A percentile compares a stretch with the other conserved stretches of the same genome.
phyloP scores from a whole-genome alignment of 768 basidiomycete genomes.

The Myochromella boudieri region DNA sequence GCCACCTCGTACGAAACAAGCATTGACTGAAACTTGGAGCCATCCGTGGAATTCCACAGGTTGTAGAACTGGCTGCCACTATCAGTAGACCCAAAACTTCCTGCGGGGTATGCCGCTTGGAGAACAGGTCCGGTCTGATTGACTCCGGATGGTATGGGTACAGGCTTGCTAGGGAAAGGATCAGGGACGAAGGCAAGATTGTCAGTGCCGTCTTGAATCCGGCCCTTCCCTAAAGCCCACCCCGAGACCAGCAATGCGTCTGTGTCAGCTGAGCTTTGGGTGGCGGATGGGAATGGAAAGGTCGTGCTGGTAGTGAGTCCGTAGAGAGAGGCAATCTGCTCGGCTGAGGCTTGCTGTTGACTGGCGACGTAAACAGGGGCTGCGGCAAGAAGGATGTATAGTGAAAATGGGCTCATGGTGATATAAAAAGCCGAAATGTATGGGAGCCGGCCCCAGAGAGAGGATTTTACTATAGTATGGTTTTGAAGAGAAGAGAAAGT shows the following conservation, averaged over 20 bases:
- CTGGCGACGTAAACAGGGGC: conserved; percentile 22
- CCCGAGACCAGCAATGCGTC: conserved; percentile 48
- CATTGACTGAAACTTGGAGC: conserved; percentile 63
- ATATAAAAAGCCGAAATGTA: neutral
- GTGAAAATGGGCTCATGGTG: neutral
- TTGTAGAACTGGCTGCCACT: conserved; percentile 71
- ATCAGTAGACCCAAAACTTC: conserved; percentile 56
- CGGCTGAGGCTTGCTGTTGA: conserved; percentile 29
- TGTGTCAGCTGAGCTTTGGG: conserved; percentile 49
- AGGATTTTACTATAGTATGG: neutral
- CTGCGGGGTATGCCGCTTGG: conserved; percentile 62
- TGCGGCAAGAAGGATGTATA: conserved; percentile 14
- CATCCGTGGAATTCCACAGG: conserved; percentile 64
- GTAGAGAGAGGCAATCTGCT: conserved; percentile 48
- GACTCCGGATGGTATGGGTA: conserved; percentile 24
- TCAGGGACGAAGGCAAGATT: conserved; percentile 66
- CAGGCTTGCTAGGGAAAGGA: conserved; percentile 56
- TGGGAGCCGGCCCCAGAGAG: conserved; percentile 5
- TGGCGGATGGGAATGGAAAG: conserved; percentile 65
- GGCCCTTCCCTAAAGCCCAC: conserved; percentile 64
- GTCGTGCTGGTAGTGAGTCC: conserved; percentile 59
- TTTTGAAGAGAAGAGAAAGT: too few relatives aligned
- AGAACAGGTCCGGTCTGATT: conserved; percentile 45
- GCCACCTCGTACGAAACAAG: conserved; percentile 74
- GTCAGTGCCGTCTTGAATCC: conserved; percentile 54